Evolutionary conservation across 495 filamentous ascomycete genomes (phyloP), one percentile per base, ranked within the genome.

Genomic region (Aspergillus nanangensis): DNA sequence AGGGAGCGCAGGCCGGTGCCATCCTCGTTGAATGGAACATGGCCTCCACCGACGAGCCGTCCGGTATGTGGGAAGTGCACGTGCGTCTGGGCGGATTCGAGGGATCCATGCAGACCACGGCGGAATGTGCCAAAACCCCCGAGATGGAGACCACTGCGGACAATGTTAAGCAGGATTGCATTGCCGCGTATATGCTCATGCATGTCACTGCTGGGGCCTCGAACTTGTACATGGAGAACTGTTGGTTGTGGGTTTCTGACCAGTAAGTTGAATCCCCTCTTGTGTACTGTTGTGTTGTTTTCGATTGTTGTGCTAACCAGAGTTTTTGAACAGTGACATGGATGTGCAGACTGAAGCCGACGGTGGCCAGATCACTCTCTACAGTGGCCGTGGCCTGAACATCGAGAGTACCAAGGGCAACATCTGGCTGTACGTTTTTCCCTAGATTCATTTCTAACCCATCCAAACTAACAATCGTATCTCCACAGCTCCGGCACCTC

Each of bases 11-110:
- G 0, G 78, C 82, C 2, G 88, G 88, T 17, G 87, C 84, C 27
- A 78, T 81, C 13, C 72, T 90, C 25, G 80, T 94, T 44, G 76
- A 90, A 61, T 90, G 81, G 78, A 90, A 90, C 59, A 60, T 90
- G 38, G 71, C 43, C 8, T 45, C 43, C 2, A 5, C 66, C 8
- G 61, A 61, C 5, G 47, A 67, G 42, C 48, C 65, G 48, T 70
- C 70, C 10, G 76, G 75, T 9, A 67, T 80, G 60, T 82, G 77
- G 79, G 79, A 80, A 48, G 77, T 80, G 9, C 78, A 82, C 53
- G 63, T 72, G 1, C 65, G 78, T 3, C 69, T 82, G 49, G 78
- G 78, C 24, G 78, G 78, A 9, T 81, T 78, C 48, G 58, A 60
- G 5, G 78, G 78, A 22, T 79, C 78, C 1, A 38, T 72, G 19